A percentile compares a stretch with the other conserved stretches of the same genome.
Conservation (phyloP, 192 early-diverging fungal genomes). For the Nowakowskiella sp. region DNA sequence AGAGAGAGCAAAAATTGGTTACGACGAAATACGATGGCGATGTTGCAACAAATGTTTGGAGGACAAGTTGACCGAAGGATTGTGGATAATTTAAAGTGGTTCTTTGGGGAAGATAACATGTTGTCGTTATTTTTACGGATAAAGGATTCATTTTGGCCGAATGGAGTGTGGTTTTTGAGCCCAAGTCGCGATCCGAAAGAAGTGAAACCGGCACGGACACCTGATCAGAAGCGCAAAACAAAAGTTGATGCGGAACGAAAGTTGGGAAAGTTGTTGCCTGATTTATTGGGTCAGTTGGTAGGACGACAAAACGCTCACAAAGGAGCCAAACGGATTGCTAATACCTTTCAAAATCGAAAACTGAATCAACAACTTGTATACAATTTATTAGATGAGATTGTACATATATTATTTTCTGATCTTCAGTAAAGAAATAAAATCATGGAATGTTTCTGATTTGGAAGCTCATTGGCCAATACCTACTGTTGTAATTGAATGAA, state of each 20-base stretch:
- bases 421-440: too few species aligned
- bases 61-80: conserved; percentile 74
- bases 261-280: conserved; percentile 22
- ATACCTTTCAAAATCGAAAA: conserved; percentile 63
- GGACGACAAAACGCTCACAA: conserved; percentile 70
- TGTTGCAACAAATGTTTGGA: conserved; percentile 80
- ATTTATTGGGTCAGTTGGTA: conserved; percentile 68
- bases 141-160: conserved; percentile 46
- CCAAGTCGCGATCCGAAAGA: too few species aligned
- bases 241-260: conserved; percentile 15
- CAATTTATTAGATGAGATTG: conserved; percentile 63
- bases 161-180: conserved; percentile 27
- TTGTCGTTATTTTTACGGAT: conserved; percentile 17
- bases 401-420: conserved; percentile 65
- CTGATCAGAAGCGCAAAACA: conserved; percentile 35
- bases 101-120: conserved; percentile 26
- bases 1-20: conserved; percentile 82
- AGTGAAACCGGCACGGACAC: conserved; percentile 22
- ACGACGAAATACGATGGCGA: conserved; percentile 73
- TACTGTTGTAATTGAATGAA: too few species aligned
- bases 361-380: conserved; percentile 78
- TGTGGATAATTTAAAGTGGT: conserved; percentile 16
- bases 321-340: conserved; percentile 63
- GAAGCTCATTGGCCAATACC: too few species aligned
- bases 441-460: too few species aligned